Evolutionary conservation across 805 yeast species (phyloP).

Genomic region (Metschnikowia matae): DNA sequence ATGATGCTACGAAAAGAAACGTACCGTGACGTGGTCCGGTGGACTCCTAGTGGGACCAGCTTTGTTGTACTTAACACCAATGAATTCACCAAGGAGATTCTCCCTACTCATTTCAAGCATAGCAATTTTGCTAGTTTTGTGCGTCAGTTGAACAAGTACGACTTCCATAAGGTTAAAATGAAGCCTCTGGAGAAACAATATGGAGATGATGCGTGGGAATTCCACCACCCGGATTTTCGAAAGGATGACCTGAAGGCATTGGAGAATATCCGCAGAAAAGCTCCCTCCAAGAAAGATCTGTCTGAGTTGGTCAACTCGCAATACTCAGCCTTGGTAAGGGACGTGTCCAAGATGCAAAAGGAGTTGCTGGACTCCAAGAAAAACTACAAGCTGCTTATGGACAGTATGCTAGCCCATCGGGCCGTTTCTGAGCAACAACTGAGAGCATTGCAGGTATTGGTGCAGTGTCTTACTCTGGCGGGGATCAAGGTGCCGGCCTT

Average conservation of each 20-base stretch:
- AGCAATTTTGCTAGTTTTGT: constrained; percentile 93
- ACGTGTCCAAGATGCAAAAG: constrained; percentile 29
- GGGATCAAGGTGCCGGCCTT: constrained; percentile 69
- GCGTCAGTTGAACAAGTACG: constrained; percentile 92
- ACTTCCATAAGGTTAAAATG: constrained; percentile 90
- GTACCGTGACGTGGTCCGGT: constrained; percentile 72
- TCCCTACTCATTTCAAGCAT: constrained; percentile 93
- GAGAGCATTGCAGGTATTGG: constrained; percentile 47
- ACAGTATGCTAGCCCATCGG: constrained; percentile 54
- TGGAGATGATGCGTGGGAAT: constrained; percentile 89
- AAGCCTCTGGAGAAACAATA: constrained; percentile 55
- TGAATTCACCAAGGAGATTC: constrained; percentile 80
- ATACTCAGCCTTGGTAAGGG: constrained; percentile 25
- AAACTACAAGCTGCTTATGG: constrained; percentile 62
- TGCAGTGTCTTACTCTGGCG: constrained; percentile 46
- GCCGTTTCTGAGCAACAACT: constrained; percentile 54
- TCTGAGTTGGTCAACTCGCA: constrained; percentile 12
- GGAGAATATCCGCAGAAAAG: constrained; percentile 83
- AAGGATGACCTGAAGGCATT: constrained; percentile 72
- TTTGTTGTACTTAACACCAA: constrained; percentile 88
- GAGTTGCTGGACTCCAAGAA: constrained; percentile 33
- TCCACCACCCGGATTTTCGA: constrained; percentile 84
- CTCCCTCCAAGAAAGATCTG: constrained; percentile 50
- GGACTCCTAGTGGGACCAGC: constrained; percentile 83
- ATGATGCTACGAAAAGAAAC: constrained; percentile 81